A percentile compares a stretch with the other conserved stretches of the same genome.
phyloP scores from a whole-genome alignment of 2,329 filamentous ascomycete genomes.

The Didymella pomorum region DNA sequence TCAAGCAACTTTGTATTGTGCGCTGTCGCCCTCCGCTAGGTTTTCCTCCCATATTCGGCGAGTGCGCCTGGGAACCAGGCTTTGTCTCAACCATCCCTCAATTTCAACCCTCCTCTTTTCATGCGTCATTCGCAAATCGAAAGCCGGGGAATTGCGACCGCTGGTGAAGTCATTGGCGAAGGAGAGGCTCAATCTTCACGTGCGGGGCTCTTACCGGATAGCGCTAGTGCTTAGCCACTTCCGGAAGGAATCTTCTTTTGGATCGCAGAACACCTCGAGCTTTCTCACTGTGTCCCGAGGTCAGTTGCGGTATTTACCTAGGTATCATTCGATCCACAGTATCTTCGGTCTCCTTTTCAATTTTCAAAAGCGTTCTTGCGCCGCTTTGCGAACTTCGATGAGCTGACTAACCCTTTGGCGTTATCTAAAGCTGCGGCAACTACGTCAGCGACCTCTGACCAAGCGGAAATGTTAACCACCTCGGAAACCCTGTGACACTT shows the following conservation, averaged over 20 bases:
- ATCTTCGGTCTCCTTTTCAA: neutral
- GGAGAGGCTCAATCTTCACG: slow-evolving; percentile 21
- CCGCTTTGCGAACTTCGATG: neutral
- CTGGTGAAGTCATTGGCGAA: slow-evolving; percentile 7
- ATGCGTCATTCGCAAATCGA: slow-evolving; percentile 13
- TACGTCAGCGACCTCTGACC: slow-evolving; percentile 4
- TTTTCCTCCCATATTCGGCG: slow-evolving; percentile 36
- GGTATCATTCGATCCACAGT: neutral
- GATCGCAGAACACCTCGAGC: slow-evolving; percentile 16
- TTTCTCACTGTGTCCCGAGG: slow-evolving; percentile 7
- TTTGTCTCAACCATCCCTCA: slow-evolving; percentile 40
- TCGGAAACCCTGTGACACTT: neutral
- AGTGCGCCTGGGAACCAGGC: slow-evolving; percentile 32
- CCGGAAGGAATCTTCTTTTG: slow-evolving; percentile 8
- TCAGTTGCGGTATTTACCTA: slow-evolving; percentile 10
- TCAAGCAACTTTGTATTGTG: slow-evolving; percentile 51
- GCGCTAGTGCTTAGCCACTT: slow-evolving; percentile 9
- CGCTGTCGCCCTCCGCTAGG: slow-evolving; percentile 44
- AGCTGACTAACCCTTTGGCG: neutral
- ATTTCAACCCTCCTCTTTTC: slow-evolving; percentile 19
- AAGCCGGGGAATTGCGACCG: slow-evolving; percentile 7
- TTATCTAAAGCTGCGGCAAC: slow-evolving; percentile 2
- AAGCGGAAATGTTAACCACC: neutral
- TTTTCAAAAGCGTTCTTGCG: neutral
- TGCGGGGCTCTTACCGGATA: slow-evolving; percentile 16